Evolutionary conservation across 1,284 basidiomycete species (phyloP), one percentile per base, ranked within the genome.

Genomic region (Microbotryomycetes sp.): DNA sequence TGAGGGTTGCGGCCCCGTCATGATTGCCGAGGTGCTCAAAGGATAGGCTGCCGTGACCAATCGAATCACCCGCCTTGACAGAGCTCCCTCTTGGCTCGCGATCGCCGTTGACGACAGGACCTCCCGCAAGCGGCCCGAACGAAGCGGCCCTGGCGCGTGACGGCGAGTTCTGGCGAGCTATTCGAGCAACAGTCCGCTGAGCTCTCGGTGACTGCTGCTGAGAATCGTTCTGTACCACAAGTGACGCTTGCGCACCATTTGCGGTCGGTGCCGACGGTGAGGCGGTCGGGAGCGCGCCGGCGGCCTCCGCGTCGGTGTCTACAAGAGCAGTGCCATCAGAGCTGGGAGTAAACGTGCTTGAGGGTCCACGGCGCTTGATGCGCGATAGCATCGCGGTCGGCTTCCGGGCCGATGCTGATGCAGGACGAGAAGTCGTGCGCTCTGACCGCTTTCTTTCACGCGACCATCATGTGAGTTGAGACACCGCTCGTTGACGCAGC

Each of bases 11-110:
- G 56, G 31, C 31, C 23, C 26, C 35, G 9, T 41, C 15, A 26
- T 15, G 4, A 27, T 49, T 28, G 47, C 55, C 41, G 56, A 68
- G 54, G 47, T 68, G 66, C 50, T 68, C 64, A 54, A 68, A 59
- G 13, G 64, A 46, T 45, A 68, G 55, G 26, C 59, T 61, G 3
- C 66, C 66, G 16, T 60, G 30, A 2, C 66, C 66, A 6, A 52
- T 27, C 50, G 50, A 41, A 41, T 41, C 35, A 18, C 18, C 18
- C 35, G 35, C 9, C 11, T 18, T 41, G 9, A 18, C 11, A 41
- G 35, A 41, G 35, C 35, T 18, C 35, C 11, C 35, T 9, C 35
- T 41, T 9, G 47, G 5, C 31, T 53, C 3, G 45, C 45, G 16
- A 45, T 30, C 29, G 53, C 21, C 7, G 29, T 45, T 46, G 59